These are phyloP conservation scores for Rauvolfia tetraphylla DNA, from an alignment of 257 asterid genomes.

Conservation along the genomic window DNA sequence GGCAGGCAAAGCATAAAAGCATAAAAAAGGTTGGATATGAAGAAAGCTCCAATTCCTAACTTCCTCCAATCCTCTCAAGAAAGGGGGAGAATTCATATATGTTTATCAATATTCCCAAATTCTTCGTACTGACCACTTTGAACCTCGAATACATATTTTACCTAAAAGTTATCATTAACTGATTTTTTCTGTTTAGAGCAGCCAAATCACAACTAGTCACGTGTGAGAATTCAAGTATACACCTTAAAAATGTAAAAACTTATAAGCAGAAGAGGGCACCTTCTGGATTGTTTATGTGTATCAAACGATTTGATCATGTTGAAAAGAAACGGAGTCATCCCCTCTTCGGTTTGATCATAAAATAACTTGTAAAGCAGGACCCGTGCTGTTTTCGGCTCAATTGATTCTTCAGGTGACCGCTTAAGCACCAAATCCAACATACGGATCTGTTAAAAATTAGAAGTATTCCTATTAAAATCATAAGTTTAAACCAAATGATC, in stretches of 20 bases:
- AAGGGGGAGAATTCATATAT: background rate
- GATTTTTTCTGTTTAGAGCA: background rate
- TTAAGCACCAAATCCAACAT: slow-evolving; percentile 88
- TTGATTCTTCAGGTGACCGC: slow-evolving; percentile 73
- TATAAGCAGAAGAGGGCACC: slow-evolving; percentile 34
- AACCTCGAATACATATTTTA: background rate
- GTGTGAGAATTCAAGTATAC: background rate
- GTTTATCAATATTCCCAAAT: background rate
- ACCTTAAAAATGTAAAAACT: background rate
- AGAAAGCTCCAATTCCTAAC: background rate
- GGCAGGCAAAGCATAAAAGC: background rate
- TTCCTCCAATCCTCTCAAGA: background rate
- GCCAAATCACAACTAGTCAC: background rate
- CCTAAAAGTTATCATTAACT: background rate
- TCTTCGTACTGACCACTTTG: background rate
- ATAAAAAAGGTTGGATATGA: background rate
- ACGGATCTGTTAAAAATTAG: slow-evolving; percentile 57
- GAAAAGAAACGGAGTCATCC: slow-evolving; percentile 83
- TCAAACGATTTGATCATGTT: slow-evolving; percentile 86
- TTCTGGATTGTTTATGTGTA: slow-evolving; percentile 77
- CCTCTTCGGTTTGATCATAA: slow-evolving; percentile 98
- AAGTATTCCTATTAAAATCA: slow-evolving; percentile 31
- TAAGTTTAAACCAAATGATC: background rate
- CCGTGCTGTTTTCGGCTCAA: slow-evolving; percentile 87
- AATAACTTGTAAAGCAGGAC: slow-evolving; percentile 92